These are phyloP conservation scores for Orbilia oligospora DNA, from an alignment of 2,329 filamentous ascomycete genomes.

Conservation along the genomic window DNA sequence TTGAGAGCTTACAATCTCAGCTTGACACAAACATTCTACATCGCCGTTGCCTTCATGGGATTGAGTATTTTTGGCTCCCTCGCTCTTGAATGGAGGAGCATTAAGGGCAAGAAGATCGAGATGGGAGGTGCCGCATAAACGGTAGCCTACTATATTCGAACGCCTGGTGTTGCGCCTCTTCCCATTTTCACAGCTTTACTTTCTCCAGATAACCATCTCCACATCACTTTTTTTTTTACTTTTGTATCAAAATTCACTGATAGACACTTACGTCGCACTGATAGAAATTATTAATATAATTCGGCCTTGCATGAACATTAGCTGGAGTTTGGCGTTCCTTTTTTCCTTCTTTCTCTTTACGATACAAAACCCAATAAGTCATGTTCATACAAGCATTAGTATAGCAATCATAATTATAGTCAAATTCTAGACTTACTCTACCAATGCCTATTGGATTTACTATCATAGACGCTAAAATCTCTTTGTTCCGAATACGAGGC, in stretches of 20 bases:
- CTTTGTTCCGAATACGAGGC: background rate
- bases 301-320: constrained; percentile 18
- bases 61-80: constrained; percentile 69
- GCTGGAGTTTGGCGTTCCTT: constrained; percentile 46
- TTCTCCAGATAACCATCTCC: constrained; percentile 33
- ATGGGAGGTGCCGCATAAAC: constrained; percentile 58
- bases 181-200: no score
- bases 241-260: constrained; percentile 25
- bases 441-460: background rate
- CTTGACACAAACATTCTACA: constrained; percentile 71
- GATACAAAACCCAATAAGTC: background rate
- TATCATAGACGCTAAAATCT: background rate
- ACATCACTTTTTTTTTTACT: constrained; percentile 25
- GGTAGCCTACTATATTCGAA: background rate
- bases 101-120: constrained; percentile 65
- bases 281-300: constrained; percentile 39
- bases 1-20: constrained; percentile 71
- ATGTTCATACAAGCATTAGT: constrained; percentile 8
- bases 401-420: constrained; percentile 9
- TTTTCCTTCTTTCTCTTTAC: background rate
- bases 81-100: constrained; percentile 71
- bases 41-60: constrained; percentile 70
- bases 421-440: background rate
- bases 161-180: background rate
- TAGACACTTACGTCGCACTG: constrained; percentile 24